A percentile compares a stretch with the other conserved stretches of the same genome.
These are phyloP conservation scores for Suillus subalutaceus DNA, from an alignment of 768 basidiomycete genomes.

Conservation along the genomic window DNA sequence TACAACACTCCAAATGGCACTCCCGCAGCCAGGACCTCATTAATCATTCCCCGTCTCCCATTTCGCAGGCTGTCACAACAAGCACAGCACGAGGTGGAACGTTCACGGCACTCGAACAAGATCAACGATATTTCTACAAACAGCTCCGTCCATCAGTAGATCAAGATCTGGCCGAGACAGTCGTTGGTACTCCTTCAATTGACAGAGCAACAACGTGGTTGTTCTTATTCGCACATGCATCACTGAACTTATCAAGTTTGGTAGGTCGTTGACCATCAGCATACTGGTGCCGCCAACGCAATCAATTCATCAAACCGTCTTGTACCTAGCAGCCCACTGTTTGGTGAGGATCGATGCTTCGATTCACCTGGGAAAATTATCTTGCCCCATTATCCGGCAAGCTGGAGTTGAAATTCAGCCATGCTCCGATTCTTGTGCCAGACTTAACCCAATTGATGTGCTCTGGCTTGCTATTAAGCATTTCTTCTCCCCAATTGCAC, in stretches of 20 bases:
- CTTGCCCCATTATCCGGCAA: background rate
- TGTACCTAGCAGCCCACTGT: background rate
- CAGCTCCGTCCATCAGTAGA: background rate
- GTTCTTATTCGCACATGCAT: background rate
- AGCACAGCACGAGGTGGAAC: background rate
- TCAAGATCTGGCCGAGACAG: background rate
- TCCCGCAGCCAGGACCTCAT: background rate
- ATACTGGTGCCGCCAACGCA: background rate
- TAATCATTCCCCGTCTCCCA: background rate
- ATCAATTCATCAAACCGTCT: background rate
- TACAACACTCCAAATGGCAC: background rate
- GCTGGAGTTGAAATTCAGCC: background rate
- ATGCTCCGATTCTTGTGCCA: background rate
- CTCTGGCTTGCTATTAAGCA: background rate
- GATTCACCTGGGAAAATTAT: background rate
- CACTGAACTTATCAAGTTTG: background rate
- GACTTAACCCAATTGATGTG: background rate
- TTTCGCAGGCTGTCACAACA: conserved; percentile 1
- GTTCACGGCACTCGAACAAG: background rate
- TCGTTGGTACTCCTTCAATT: background rate
- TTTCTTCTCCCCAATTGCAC: background rate
- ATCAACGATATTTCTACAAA: background rate
- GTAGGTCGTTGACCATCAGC: background rate
- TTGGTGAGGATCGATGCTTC: background rate
- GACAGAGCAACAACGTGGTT: background rate